A percentile compares a stretch with the other conserved stretches of the same genome.
Evolutionary conservation across 306 rosid genomes (phyloP).

Genomic region (Vachellia pachyceras): DNA sequence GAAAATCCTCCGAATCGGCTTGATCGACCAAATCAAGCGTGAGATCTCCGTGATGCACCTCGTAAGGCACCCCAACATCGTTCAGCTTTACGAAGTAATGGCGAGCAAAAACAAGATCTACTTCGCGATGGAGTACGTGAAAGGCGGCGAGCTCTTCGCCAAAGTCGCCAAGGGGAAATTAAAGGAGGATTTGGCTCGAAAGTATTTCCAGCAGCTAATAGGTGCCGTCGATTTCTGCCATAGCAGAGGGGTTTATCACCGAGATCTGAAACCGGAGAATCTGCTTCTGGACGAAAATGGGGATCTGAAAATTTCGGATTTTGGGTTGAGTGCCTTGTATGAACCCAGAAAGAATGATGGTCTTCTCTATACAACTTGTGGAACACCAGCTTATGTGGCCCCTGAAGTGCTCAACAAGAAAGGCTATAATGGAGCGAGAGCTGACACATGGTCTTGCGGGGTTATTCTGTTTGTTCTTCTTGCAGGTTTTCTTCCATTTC

Average conservation of each 20-base stretch:
- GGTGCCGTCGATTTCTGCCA: slow-evolving; percentile 95
- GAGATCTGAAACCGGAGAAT: slow-evolving; percentile 92
- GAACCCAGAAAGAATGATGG: slow-evolving; percentile 83
- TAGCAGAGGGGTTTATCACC: slow-evolving; percentile 85
- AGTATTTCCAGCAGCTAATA: slow-evolving; percentile 82
- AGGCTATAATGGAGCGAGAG: slow-evolving; percentile 85
- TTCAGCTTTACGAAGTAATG: slow-evolving; percentile 94
- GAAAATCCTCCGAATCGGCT: slow-evolving; percentile 73
- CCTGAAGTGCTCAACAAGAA: slow-evolving; percentile 82
- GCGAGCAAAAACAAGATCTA: slow-evolving; percentile 90
- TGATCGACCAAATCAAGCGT: slow-evolving; percentile 88
- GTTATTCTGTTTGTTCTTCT: slow-evolving; percentile 83
- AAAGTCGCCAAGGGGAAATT: slow-evolving; percentile 87
- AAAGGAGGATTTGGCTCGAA: slow-evolving; percentile 72
- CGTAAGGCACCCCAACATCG: slow-evolving; percentile 85
- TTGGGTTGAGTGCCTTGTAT: slow-evolving; percentile 82
- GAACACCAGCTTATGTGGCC: slow-evolving; percentile 94
- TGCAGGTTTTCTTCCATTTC: slow-evolving; percentile 96
- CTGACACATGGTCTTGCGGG: slow-evolving; percentile 97
- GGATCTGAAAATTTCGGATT: slow-evolving; percentile 85
- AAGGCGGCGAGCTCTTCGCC: slow-evolving; percentile 88
- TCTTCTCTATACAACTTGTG: slow-evolving; percentile 87
- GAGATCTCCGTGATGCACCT: slow-evolving; percentile 89
- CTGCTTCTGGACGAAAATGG: slow-evolving; percentile 83
- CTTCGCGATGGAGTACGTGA: slow-evolving; percentile 85